phyloP scores from a whole-genome alignment of 768 basidiomycete genomes.

The Daedaleopsis sinensis region DNA sequence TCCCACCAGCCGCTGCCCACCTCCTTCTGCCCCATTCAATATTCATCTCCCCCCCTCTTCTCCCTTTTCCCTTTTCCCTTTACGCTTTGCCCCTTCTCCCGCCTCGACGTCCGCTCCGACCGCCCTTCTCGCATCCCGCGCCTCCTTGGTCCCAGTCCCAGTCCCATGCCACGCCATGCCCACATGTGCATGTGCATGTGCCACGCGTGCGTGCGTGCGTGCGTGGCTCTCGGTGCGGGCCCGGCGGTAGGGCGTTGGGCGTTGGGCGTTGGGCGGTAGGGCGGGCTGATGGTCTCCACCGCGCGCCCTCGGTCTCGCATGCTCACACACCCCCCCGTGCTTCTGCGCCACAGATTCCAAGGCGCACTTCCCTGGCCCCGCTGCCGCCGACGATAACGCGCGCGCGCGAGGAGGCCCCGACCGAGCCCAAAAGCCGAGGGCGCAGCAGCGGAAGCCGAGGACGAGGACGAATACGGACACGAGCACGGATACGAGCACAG shows the following conservation, averaged over 20 bases:
- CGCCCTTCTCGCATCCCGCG: too few species aligned
- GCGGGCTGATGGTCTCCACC: not conserved
- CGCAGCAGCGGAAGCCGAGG: not conserved
- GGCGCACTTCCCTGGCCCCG: slow-evolving; percentile 48
- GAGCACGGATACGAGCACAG: not conserved
- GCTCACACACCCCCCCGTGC: slow-evolving; percentile 8
- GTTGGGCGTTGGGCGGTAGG: too few species aligned
- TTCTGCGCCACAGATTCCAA: slow-evolving; percentile 52
- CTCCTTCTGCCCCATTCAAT: not conserved
- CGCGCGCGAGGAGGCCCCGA: not conserved
- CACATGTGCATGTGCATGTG: not conserved
- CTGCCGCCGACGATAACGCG: slow-evolving; percentile 21
- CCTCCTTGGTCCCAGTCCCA: too few species aligned
- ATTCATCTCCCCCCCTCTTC: too few species aligned
- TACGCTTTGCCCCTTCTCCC: not conserved
- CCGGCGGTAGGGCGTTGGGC: not conserved
- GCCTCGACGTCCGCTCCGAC: not conserved
- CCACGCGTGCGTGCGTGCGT: too few species aligned
- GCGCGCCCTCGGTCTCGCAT: not conserved
- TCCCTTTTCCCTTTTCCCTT: not conserved
- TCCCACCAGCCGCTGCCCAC: not conserved
- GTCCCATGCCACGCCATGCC: too few species aligned
- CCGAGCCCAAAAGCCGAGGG: not conserved
- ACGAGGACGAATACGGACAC: not conserved
- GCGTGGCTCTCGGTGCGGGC: too few species aligned